Conservation (phyloP, 495 filamentous ascomycete genomes). For the Penicillium bovifimosum region DNA sequence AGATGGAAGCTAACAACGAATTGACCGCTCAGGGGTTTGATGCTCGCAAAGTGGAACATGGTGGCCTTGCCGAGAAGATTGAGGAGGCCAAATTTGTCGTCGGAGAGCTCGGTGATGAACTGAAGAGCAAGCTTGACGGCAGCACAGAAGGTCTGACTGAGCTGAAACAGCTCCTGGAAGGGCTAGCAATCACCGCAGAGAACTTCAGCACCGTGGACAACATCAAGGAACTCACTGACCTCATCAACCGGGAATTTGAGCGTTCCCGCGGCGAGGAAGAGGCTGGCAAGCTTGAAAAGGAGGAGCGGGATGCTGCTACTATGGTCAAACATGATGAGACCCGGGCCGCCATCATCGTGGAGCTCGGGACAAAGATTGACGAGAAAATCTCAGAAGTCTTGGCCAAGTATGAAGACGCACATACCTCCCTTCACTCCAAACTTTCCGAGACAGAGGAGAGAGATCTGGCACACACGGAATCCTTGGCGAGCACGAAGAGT, state of each 20-base stretch:
- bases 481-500: constrained; percentile 64
- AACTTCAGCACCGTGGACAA: constrained; percentile 54
- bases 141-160: constrained; percentile 51
- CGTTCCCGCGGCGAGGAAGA: constrained; percentile 63
- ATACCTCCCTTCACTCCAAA: constrained; percentile 62
- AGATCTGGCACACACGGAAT: constrained; percentile 59
- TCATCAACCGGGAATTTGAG: constrained; percentile 76
- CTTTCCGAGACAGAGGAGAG: constrained; percentile 61
- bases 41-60: constrained; percentile 63
- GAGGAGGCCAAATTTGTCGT: constrained; percentile 53
- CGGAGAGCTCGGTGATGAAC: constrained; percentile 58
- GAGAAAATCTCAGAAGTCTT: constrained; percentile 72
- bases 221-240: constrained; percentile 74
- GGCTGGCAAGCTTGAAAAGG: constrained; percentile 63
- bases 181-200: constrained; percentile 55
- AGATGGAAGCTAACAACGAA: constrained; percentile 62
- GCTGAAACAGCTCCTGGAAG: constrained; percentile 56
- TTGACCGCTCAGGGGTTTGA: constrained; percentile 74
- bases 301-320: constrained; percentile 67
- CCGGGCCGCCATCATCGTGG: constrained; percentile 50
- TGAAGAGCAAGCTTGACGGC: constrained; percentile 56
- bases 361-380: constrained; percentile 63
- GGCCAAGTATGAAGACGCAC: constrained; percentile 76
- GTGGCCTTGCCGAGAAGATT: constrained; percentile 52
- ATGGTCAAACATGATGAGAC: constrained; percentile 64